These are phyloP conservation scores for Volvariella volvacea DNA, from an alignment of 1,284 basidiomycete species.

Conservation along the genomic window DNA sequence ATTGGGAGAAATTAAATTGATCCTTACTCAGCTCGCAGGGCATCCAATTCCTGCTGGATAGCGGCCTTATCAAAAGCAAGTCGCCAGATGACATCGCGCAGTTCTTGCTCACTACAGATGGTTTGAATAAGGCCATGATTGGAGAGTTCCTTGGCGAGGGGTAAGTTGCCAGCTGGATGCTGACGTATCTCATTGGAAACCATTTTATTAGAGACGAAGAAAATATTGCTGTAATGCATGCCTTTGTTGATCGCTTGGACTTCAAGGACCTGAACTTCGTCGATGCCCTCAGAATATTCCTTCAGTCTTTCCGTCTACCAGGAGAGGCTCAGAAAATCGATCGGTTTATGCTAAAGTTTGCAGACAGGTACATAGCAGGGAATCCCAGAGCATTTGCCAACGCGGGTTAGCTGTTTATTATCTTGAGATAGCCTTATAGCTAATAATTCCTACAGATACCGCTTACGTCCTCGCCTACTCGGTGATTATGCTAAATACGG, in stretches of 20 bases:
- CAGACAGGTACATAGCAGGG: conserved; percentile 87
- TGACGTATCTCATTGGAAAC: not conserved
- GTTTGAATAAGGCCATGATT: conserved; percentile 92
- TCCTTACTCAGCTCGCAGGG: conserved; percentile 44
- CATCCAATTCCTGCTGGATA: conserved; percentile 83
- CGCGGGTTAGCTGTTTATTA: conserved; percentile 47
- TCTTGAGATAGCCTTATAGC: not conserved
- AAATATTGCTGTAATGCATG: conserved; percentile 92
- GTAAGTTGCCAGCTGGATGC: conserved; percentile 37
- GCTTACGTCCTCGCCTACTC: conserved; percentile 94
- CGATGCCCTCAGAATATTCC: conserved; percentile 80
- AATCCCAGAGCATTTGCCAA: conserved; percentile 84
- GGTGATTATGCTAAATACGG: conserved; percentile 92
- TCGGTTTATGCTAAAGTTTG: conserved; percentile 98
- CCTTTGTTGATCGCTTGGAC: conserved; percentile 88
- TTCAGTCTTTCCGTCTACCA: conserved; percentile 92
- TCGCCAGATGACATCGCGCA: conserved; percentile 78
- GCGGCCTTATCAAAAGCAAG: conserved; percentile 80
- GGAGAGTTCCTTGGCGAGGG: conserved; percentile 98
- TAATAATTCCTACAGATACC: conserved; percentile 51
- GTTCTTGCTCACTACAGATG: conserved; percentile 89
- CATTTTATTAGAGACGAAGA: conserved; percentile 60
- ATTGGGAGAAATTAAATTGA: not conserved
- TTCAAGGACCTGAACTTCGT: conserved; percentile 79
- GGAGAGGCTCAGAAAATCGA: conserved; percentile 98